Evolutionary conservation across 2,329 filamentous ascomycete species (phyloP).

Genomic region (Ilyonectria sp.): DNA sequence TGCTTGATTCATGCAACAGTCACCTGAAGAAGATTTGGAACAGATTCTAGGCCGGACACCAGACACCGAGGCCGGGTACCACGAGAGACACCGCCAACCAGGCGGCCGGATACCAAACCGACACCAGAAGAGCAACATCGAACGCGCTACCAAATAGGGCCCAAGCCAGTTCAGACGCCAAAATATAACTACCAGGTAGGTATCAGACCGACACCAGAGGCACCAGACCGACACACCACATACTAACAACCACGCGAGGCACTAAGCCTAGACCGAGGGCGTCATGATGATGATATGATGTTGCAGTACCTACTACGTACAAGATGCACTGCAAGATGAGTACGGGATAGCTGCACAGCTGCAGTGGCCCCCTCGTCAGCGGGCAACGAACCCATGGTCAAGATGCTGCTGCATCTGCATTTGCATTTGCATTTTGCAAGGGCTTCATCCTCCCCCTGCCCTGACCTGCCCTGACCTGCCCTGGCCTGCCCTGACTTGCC

Average conservation of each 20-base stretch:
- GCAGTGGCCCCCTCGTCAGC: background rate
- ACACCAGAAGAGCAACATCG: background rate
- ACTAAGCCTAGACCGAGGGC: background rate
- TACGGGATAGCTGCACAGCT: background rate
- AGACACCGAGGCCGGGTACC: background rate
- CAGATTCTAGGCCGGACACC: background rate
- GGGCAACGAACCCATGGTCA: background rate
- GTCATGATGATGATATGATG: conserved; percentile 1
- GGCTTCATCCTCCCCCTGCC: background rate
- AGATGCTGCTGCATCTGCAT: background rate
- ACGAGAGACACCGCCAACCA: background rate
- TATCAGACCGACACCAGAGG: background rate
- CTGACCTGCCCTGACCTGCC: background rate
- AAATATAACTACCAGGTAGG: background rate
- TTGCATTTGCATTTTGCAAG: background rate
- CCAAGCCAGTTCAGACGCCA: background rate
- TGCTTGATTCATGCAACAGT: background rate
- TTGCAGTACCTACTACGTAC: background rate
- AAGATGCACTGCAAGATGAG: background rate
- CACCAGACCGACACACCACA: background rate
- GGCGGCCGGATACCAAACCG: background rate
- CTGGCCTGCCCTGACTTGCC: background rate
- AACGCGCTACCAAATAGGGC: background rate
- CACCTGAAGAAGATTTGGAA: background rate
- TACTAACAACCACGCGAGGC: background rate